Base-by-base conservation (phyloP, 1,284 basidiomycete species). In the Apiotrichum mycotoxinovorans region DNA sequence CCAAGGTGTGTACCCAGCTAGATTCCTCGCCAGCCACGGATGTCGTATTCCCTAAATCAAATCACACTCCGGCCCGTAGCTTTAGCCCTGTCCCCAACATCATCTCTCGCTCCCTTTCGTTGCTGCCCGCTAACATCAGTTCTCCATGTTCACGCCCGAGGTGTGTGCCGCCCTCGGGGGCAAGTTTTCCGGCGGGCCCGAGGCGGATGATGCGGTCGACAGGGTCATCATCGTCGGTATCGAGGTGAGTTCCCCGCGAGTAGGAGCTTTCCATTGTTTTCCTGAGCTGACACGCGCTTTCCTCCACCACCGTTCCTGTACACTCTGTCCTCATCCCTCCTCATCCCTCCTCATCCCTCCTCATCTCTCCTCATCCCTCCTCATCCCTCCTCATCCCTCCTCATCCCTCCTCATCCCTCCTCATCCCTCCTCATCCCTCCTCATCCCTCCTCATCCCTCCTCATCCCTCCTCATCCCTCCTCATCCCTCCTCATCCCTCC, bases 141-240 rank as follows among this genome's bases (percentile, higher is more conserved):
- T 96, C 79, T 89, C 87, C 7, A 93, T 95, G 90, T 68, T 86
- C 54, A 86, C 85, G 0, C 83, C 85, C 2, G 84, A 87, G 49
- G 82, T 92, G 7, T 76, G 80, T 47, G 66, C 78, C 10, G 68
- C 83, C 15, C 78, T 93, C 55, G 57, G 60, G 52, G 60, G 60
- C n/a, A 34, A 42, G 10, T 58, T 51, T 40, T 51, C 48, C 18
- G 52, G 33, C 42, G 51, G 15, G 47, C 44, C 27, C 35, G 52
- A 23, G 20, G 35, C 7, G 14, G 50, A 23, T 1, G 33, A 20
- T 18, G 27, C 22, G 26, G 30, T 34, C 12, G 45, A 56, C 46
- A 33, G 42, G 20, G 80, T 91, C 48, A 84, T 94, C 26, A 76
- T 96, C 5, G 85, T 91, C 66, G 92, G 92, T 30, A 92, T 94